Percentiles rank a stretch among this genome's conserved stretches.
Evolutionary conservation across 1,139 yeast genomes (phyloP).

Genomic region (Suhomyces coccinellae): DNA sequence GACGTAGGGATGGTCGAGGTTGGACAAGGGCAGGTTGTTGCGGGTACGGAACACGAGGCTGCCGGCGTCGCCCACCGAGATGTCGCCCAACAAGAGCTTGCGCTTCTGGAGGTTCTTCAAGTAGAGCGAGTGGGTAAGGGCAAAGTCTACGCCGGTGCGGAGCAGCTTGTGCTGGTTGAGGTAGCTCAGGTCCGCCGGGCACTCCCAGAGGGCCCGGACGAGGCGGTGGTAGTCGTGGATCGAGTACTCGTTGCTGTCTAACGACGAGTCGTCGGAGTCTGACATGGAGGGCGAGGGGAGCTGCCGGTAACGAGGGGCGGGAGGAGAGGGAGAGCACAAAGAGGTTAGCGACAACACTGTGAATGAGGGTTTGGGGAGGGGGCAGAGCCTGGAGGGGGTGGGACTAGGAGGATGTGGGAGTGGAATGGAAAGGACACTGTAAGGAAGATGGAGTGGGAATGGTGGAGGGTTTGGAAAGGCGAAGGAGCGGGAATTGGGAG

Average conservation of each 20-base stretch:
- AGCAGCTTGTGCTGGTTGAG: constrained; percentile 25
- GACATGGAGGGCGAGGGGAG: constrained; percentile 13
- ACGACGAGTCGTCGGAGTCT: constrained; percentile 16
- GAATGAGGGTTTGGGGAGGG: not conserved
- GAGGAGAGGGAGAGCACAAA: not conserved
- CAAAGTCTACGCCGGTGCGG: constrained; percentile 31
- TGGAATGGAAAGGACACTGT: not conserved
- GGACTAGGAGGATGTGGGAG: not conserved
- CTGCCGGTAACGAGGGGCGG: constrained; percentile 1
- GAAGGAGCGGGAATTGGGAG: not conserved
- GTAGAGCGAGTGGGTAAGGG: constrained; percentile 25
- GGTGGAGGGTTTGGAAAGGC: no score
- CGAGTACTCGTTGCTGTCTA: constrained; percentile 20
- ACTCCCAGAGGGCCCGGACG: constrained; percentile 22
- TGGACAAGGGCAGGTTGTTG: constrained; percentile 7
- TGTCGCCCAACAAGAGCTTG: constrained; percentile 26
- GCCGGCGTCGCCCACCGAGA: constrained; percentile 6
- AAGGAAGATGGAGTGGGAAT: no score
- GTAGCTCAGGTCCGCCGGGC: constrained; percentile 16
- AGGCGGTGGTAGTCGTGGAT: constrained; percentile 26
- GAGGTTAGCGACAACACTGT: not conserved
- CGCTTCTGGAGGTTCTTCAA: constrained; percentile 27
- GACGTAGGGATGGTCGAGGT: constrained; percentile 10
- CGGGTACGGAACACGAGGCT: constrained; percentile 10
- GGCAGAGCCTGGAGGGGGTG: not conserved